Evolutionary conservation across 345 rosid species (phyloP).

Genomic region (Murraya koenigii): DNA sequence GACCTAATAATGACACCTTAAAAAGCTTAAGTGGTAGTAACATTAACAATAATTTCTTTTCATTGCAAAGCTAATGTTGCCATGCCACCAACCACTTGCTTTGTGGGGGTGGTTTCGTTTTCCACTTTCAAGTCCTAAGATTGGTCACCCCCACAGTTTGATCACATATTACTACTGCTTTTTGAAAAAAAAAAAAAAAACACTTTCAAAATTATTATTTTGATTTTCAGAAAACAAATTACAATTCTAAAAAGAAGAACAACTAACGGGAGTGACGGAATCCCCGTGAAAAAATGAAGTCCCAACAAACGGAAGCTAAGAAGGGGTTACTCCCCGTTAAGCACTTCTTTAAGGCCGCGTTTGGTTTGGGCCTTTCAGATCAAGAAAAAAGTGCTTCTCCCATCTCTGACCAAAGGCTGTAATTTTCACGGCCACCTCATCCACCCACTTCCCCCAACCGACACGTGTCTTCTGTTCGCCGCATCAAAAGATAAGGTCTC

Average conservation of each 20-base stretch:
- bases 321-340: conserved; percentile 1
- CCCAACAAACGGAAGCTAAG: conserved; percentile 10
- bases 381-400: not conserved
- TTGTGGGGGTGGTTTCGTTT: conserved; percentile 29
- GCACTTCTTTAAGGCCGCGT: conserved; percentile 1
- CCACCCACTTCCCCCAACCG: conserved; percentile 17
- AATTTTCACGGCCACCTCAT: not conserved
- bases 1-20: conserved; percentile 5
- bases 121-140: conserved; percentile 33
- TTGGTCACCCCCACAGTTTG: conserved; percentile 11
- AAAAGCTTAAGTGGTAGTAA: not conserved
- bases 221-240: not conserved
- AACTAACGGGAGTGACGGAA: conserved; percentile 3
- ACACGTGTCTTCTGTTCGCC: conserved; percentile 30
- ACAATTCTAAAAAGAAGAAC: not conserved
- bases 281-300: conserved; percentile 14
- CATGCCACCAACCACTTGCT: conserved; percentile 20
- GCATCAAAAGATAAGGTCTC: conserved; percentile 31
- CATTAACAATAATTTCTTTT: not conserved
- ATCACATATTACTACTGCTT: not conserved
- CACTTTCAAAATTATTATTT: not conserved
- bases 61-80: conserved; percentile 17
- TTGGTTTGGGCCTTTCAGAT: not conserved
- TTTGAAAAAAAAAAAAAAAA: not conserved
- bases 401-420: not conserved